phyloP scores from a whole-genome alignment of 2,329 filamentous ascomycete genomes.

The Capronia americana region DNA sequence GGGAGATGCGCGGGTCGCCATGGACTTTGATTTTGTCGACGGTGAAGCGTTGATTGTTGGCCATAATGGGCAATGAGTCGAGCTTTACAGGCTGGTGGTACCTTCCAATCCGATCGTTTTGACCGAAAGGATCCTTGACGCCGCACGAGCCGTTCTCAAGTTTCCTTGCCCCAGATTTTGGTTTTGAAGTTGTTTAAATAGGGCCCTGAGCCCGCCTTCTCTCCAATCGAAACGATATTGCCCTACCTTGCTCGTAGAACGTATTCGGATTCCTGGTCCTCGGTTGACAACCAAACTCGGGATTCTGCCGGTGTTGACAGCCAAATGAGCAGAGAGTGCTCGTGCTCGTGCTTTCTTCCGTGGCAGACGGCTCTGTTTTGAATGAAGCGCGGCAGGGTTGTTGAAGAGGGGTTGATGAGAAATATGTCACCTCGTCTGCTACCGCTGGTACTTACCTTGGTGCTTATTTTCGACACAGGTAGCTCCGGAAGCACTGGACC shows the following conservation, averaged over 20 bases:
- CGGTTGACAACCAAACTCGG: slow-evolving; percentile 8
- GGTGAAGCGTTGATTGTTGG: slow-evolving; percentile 36
- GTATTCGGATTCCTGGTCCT: slow-evolving; percentile 10
- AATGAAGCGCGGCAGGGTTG: background rate
- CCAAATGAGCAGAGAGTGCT: slow-evolving; percentile 8
- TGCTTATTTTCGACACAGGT: background rate
- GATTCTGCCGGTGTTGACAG: slow-evolving; percentile 5
- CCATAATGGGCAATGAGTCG: slow-evolving; percentile 48
- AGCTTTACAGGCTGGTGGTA: background rate
- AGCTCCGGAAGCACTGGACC: background rate
- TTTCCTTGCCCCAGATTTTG: background rate
- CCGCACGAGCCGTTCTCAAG: background rate
- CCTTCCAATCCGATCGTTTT: background rate
- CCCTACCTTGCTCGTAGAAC: background rate
- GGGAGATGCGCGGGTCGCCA: slow-evolving; percentile 70
- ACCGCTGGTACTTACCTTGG: background rate
- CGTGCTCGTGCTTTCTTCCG: slow-evolving; percentile 5
- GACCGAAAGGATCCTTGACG: background rate
- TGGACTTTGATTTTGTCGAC: slow-evolving; percentile 67
- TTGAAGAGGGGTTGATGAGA: background rate
- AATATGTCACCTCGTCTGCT: background rate
- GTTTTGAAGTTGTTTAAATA: background rate
- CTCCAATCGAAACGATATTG: background rate
- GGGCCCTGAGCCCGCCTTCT: background rate
- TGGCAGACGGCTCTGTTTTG: background rate